Base-by-base conservation (phyloP, 2,329 filamentous ascomycete genomes). In the Alternaria sp. region DNA sequence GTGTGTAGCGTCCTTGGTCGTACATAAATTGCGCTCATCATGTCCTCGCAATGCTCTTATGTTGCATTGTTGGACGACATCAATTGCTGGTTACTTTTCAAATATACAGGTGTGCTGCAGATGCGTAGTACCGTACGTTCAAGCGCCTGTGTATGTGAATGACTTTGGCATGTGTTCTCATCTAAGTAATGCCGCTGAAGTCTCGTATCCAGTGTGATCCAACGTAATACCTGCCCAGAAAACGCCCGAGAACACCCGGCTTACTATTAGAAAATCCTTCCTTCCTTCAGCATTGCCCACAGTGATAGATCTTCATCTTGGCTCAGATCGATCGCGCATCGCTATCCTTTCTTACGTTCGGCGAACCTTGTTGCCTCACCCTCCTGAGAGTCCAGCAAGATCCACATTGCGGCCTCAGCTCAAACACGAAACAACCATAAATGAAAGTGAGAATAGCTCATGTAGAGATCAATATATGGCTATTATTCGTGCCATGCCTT, bases 131-230 rank as follows among this genome's bases (percentile, higher is more conserved):
- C 22, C 32, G n/a, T 27, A 16, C 20, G 9, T 3, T n/a, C 30
- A n/a, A 34, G 9, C 34, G 32, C 14, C 25, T 36, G 30, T 38
- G 22, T 10, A n/a, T 25, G 14, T 38, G 30, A 14, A 11, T 36
- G 30, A 16, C 30, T 5, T 50, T 38, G 16, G 32, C 46, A 50
- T 38, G 20, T 27, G 32, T 36, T 50, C 30, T 50, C 46, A 25
- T 38, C 34, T 10, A 50, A 50, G 32, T 38, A 50, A 50, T 32
- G 46, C 46, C 32, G 46, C 32, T 27, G 30, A 50, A 11, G 46
- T 50, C 46, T 50, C 32, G 46, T 22, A 36, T 50, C 30, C 30
- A 38, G 5, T n/a, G 20, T 14, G 40, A 25, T 25, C 40, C 40
- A 25, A 25, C 40, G 12, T 43, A 43, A 25, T 25, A 43, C 40